Percentiles rank a stretch among this genome's conserved stretches.
Evolutionary conservation across 1,284 basidiomycete species (phyloP).

Genomic region (Tetrapyrgos nigripes): DNA sequence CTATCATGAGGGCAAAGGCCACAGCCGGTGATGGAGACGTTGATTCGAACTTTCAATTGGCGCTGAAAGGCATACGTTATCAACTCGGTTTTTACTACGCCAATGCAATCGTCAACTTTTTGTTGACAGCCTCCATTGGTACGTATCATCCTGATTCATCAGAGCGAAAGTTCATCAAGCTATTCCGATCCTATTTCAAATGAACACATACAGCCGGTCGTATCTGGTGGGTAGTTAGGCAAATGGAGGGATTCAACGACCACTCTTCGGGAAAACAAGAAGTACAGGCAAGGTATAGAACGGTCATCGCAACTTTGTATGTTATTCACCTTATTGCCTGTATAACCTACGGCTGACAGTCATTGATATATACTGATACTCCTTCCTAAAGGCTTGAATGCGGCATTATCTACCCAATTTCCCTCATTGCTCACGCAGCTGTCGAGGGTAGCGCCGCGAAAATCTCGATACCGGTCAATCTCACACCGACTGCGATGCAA

Average conservation of each 20-base stretch:
- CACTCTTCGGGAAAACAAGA: neutral
- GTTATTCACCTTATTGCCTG: neutral
- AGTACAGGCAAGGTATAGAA: neutral
- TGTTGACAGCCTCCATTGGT: slow-evolving; percentile 1
- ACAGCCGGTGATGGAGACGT: neutral
- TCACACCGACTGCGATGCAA: neutral
- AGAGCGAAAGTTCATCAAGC: neutral
- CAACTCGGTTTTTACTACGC: neutral
- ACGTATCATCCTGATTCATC: neutral
- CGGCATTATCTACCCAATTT: neutral
- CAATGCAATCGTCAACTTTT: slow-evolving; percentile 2
- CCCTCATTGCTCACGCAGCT: neutral
- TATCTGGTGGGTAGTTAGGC: slow-evolving; percentile 6
- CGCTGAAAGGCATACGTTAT: neutral
- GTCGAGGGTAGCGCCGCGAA: neutral
- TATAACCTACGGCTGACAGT: neutral
- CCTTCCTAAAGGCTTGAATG: slow-evolving; percentile 6
- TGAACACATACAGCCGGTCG: neutral
- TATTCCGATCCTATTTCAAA: neutral
- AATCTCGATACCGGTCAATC: neutral
- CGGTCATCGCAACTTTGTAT: neutral
- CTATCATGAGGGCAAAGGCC: neutral
- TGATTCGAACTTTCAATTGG: neutral
- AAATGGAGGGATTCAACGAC: too few species aligned
- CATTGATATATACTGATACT: neutral